phyloP scores from a whole-genome alignment of 2,329 filamentous ascomycete species.

The Fusarium siculi region DNA sequence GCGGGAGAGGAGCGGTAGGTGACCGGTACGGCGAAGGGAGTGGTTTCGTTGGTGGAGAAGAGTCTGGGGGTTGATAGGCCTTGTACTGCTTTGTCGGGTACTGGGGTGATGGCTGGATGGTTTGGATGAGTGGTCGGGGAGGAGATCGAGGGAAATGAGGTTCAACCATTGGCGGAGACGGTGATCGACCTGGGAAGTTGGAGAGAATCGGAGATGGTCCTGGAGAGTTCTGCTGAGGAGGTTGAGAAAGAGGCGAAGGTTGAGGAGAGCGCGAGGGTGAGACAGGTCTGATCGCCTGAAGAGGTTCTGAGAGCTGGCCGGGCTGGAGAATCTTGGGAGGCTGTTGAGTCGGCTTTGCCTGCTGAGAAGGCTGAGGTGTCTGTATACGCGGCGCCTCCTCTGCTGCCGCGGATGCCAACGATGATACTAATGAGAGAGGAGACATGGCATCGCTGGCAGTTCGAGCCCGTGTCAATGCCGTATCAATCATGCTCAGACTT shows the following conservation, averaged over 20 bases:
- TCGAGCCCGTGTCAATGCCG: slow-evolving; percentile 31
- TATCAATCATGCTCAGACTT: slow-evolving; percentile 34
- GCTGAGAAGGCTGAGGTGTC: slow-evolving; percentile 28
- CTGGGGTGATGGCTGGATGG: slow-evolving; percentile 11
- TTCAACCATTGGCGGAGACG: neutral
- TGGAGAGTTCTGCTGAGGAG: slow-evolving; percentile 30
- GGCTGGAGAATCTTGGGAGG: slow-evolving; percentile 30
- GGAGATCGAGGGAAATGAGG: slow-evolving; percentile 10
- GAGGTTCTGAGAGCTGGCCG: slow-evolving; percentile 24
- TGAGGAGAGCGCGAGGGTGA: slow-evolving; percentile 31
- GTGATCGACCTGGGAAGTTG: slow-evolving; percentile 7
- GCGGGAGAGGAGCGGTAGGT: slow-evolving; percentile 27
- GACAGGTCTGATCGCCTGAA: slow-evolving; percentile 18
- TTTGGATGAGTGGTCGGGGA: neutral
- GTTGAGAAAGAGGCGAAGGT: slow-evolving; percentile 34
- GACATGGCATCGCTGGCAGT: slow-evolving; percentile 41
- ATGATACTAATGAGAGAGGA: slow-evolving; percentile 33
- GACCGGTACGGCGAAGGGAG: slow-evolving; percentile 25
- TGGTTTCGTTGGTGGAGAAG: slow-evolving; percentile 24
- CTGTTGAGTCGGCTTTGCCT: slow-evolving; percentile 18
- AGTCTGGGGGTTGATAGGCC: slow-evolving; percentile 27
- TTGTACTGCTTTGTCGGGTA: slow-evolving; percentile 25
- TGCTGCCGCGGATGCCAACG: slow-evolving; percentile 17
- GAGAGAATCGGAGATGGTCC: slow-evolving; percentile 23
- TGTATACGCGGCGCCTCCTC: slow-evolving; percentile 23